Evolutionary conservation across 495 filamentous ascomycete genomes (phyloP).

Genomic region (Aspergillus affinis): DNA sequence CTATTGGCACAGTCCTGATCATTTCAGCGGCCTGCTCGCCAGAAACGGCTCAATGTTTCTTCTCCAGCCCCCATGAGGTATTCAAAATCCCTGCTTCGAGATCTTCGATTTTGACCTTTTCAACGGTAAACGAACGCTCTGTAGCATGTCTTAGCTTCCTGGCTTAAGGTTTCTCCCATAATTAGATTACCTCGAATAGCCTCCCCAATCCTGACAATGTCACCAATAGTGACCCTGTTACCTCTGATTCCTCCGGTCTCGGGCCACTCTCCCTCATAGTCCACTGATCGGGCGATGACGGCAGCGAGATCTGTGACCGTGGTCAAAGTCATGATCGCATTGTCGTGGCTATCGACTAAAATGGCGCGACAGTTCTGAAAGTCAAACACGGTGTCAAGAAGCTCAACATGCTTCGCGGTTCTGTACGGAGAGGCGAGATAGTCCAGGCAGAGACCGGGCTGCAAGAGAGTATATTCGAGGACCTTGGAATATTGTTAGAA

Average conservation of each 20-base stretch:
- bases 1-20: conserved; percentile 34
- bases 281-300: conserved; percentile 50
- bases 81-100: too few relatives aligned
- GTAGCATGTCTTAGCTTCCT: too few relatives aligned
- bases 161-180: background rate
- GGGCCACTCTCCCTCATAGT: conserved; percentile 58
- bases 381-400: conserved; percentile 42
- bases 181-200: conserved; percentile 50
- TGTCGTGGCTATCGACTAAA: conserved; percentile 44
- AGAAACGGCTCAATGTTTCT: conserved; percentile 44
- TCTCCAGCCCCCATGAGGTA: conserved; percentile 40
- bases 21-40: conserved; percentile 33
- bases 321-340: conserved; percentile 45
- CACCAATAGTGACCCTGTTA: conserved; percentile 34
- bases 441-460: conserved; percentile 54
- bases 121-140: conserved; percentile 19
- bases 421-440: conserved; percentile 52
- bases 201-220: conserved; percentile 48
- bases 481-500: conserved; percentile 33
- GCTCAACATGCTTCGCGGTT: conserved; percentile 48
- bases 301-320: conserved; percentile 46
- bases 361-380: conserved; percentile 50
- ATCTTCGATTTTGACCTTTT: conserved; percentile 33
- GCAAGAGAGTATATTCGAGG: conserved; percentile 59
- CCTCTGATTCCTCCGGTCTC: conserved; percentile 53